Evolutionary conservation across 1,139 yeast genomes (phyloP), one percentile per base, ranked within the genome.

Genomic region (Chernovozyma sophiae-reginae): DNA sequence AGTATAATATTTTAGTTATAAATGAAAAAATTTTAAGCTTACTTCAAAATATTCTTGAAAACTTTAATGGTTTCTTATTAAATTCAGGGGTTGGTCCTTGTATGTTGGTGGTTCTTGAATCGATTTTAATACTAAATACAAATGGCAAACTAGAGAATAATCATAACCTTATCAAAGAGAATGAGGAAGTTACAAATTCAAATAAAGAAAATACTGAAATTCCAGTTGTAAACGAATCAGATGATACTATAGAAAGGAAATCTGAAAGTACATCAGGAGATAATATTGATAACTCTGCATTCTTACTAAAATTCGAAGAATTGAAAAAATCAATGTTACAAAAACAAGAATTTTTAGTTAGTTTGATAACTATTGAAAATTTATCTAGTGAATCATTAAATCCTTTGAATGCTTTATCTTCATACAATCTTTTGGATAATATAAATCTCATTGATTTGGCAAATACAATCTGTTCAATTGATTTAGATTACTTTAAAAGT

Each of bases 401-500:
- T 7, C 34, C 37, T 8, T 19, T 25, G n/a, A 20, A 28, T n/a
- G 17, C 14, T 16, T 30, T 30, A 13, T 37, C 32, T 17, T 30
- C 32, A 26, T 25, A 25, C 5, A 37, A 73, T 35, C 58, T 83
- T 39, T 60, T 68, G 48, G 51, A 62, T 30, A 60, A 64, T 18
- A 43, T 72, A 18, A 75, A 78, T 45, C 52, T 78, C 24, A 60
- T 71, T 6, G 68, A 65, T 10, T 59, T 84, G 31, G 79, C 85
- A 0, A 53, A 62, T n/a, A 74, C 76, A 37, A 70, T 83, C 30
- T 77, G 77, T 43, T 56, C 68, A 14, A 75, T 83, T 33, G 83
- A 81, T 49, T 56, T 77, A 43, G 69, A 67, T 37, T 83, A 78
- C 50, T 74, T 72, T 51, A 58, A 57, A 22, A 56, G 62, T 11